These are phyloP conservation scores for Botryotinia globosa DNA, from an alignment of 2,329 filamentous ascomycete genomes.

Conservation along the genomic window DNA sequence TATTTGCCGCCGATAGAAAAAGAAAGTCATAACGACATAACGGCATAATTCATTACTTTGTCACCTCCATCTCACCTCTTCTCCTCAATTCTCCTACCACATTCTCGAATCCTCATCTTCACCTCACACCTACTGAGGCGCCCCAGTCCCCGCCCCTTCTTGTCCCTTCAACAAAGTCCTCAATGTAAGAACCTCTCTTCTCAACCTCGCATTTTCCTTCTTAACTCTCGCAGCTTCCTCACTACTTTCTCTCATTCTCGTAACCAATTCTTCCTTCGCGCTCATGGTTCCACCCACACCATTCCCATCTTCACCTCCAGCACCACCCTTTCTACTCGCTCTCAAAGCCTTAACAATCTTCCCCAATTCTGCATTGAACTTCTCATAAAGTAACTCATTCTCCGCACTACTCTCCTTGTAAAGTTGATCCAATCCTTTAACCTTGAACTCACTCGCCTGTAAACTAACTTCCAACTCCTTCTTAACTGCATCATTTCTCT, in stretches of 20 bases:
- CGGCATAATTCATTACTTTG: slow-evolving; percentile 16
- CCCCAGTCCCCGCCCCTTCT: slow-evolving; percentile 11
- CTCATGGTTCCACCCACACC: slow-evolving; percentile 57
- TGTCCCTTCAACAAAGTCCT: slow-evolving; percentile 31
- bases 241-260: slow-evolving; percentile 66
- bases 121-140: not conserved
- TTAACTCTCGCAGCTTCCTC: slow-evolving; percentile 76
- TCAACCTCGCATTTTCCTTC: slow-evolving; percentile 81
- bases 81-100: not conserved
- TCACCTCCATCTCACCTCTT: not conserved
- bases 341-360: slow-evolving; percentile 76
- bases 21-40: slow-evolving; percentile 16
- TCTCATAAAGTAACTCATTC: slow-evolving; percentile 88
- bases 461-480: slow-evolving; percentile 70
- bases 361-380: slow-evolving; percentile 86
- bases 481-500: slow-evolving; percentile 62
- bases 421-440: slow-evolving; percentile 79
- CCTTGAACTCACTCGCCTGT: slow-evolving; percentile 71
- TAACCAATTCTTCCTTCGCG: slow-evolving; percentile 74
- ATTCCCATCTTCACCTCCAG: not conserved
- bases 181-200: slow-evolving; percentile 66
- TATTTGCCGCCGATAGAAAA: slow-evolving; percentile 5
- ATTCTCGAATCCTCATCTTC: not conserved
- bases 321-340: slow-evolving; percentile 39
- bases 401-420: slow-evolving; percentile 86